Percentiles rank a stretch among this genome's conserved stretches.
phyloP scores from a whole-genome alignment of 345 rosid species.

The Eucalyptus melliodora region DNA sequence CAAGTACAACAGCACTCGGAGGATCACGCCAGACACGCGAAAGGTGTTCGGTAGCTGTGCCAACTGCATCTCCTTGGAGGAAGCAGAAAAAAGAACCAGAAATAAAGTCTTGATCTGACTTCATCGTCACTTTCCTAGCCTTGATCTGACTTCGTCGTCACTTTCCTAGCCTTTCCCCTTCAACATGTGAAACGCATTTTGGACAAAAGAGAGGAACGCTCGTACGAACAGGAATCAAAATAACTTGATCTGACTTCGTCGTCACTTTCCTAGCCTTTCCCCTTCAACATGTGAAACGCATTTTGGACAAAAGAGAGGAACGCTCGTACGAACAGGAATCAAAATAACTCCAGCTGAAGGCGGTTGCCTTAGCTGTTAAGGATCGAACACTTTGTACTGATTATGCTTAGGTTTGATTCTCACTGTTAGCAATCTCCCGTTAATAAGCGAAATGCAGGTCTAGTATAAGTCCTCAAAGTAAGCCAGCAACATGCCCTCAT shows the following conservation, averaged over 20 bases:
- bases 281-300: background rate
- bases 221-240: too few relatives aligned
- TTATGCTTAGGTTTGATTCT: background rate
- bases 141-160: background rate
- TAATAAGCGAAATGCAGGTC: background rate
- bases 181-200: too few relatives aligned
- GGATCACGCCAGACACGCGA: background rate
- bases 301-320: background rate
- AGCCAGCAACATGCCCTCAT: background rate
- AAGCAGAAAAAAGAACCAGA: background rate
- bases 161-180: too few relatives aligned
- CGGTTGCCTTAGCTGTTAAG: background rate
- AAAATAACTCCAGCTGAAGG: background rate
- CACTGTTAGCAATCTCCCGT: background rate
- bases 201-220: too few relatives aligned
- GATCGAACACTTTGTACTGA: background rate
- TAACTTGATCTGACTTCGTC: too few relatives aligned
- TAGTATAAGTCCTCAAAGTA: too few relatives aligned
- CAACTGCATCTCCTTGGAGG: background rate
- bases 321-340: background rate
- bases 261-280: background rate
- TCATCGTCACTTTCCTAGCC: background rate
- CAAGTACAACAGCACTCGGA: background rate
- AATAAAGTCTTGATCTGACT: background rate
- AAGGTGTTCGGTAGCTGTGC: background rate